Base-by-base conservation (phyloP, 176 grass and related monocot species). In the Coix lacrymajobi region DNA sequence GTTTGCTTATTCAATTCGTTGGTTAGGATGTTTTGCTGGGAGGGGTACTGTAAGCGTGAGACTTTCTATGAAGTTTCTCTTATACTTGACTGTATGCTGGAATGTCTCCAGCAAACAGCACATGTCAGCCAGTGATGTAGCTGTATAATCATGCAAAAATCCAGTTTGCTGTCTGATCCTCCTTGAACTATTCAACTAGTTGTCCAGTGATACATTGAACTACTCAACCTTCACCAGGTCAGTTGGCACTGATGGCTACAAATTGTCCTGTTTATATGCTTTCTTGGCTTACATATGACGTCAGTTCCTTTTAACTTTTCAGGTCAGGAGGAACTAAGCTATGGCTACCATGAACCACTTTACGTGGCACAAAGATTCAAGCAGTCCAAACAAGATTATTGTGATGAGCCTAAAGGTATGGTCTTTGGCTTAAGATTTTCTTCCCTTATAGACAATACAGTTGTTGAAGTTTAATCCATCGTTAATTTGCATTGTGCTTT, bases 71-170 rank as follows among this genome's bases (percentile, higher is more conserved):
- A n/a, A n/a, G n/a, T n/a, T 39, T 91, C 76, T 69, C 48, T 62
- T 84, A 78, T 88, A 77, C 78, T 90, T 81, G 79, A 89, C 57
- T 67, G 14, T 11, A 69, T 94, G 77, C 78, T 94, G 45, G 72
- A 82, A 30, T 92, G 33, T 79, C 30, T 79, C 56, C 24, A 51
- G 68, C 32, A 79, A 85, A 39, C 52, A 67, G 36, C 33, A 60
- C 31, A 41, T 63, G 37, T 29, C 39, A 71, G 41, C 8, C 40
- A 52, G 73, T 70, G 64, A 77, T 82, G 63, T 19, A 58, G 19
- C 16, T 39, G 32, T 51, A 8, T 85, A 28, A 34, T 60, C 8
- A 19, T 20, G 62, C 6, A 15, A 29, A 69, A 45, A 37, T 39
- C 38, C 29, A 0, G 73, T 66, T 81, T 43, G 70, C 11, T 54